Percentiles rank a stretch among this genome's conserved stretches.
Conservation (phyloP, 2,329 filamentous ascomycete species). For the Didymella exigua region DNA sequence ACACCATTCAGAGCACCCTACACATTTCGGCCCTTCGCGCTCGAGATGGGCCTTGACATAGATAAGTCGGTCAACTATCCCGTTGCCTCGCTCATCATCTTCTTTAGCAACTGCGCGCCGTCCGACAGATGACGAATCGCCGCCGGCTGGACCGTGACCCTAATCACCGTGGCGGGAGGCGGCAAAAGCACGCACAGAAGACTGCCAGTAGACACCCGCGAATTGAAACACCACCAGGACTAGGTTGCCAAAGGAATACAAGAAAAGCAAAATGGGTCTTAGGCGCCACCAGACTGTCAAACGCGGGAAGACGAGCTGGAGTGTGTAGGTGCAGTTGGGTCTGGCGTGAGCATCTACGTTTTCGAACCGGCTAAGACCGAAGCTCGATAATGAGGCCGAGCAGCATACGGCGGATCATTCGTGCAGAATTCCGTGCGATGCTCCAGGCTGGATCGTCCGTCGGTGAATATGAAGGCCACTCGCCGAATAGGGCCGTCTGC, state of each 20-base stretch:
- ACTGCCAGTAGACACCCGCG: background rate
- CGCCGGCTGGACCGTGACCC: background rate
- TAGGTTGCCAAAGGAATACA: background rate
- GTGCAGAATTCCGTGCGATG: background rate
- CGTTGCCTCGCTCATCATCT: background rate
- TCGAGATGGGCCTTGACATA: background rate
- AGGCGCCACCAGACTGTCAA: constrained; percentile 2
- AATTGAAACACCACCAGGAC: background rate
- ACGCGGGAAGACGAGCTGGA: background rate
- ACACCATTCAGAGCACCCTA: background rate
- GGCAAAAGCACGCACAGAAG: constrained; percentile 1
- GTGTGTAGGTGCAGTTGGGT: background rate
- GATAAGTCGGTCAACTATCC: background rate
- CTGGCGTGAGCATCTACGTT: background rate
- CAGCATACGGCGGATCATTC: background rate
- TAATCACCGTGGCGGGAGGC: background rate
- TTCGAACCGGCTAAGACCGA: constrained; percentile 7
- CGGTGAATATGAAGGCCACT: constrained; percentile 1
- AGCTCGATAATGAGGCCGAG: constrained; percentile 6
- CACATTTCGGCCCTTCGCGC: background rate
- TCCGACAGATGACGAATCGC: background rate
- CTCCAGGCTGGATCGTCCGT: background rate
- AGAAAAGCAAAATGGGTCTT: background rate
- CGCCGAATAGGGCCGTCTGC: constrained; percentile 5
- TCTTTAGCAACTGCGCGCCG: background rate